These are phyloP conservation scores for Ilex paraguariensis DNA, from an alignment of 305 asterid genomes.

Conservation along the genomic window DNA sequence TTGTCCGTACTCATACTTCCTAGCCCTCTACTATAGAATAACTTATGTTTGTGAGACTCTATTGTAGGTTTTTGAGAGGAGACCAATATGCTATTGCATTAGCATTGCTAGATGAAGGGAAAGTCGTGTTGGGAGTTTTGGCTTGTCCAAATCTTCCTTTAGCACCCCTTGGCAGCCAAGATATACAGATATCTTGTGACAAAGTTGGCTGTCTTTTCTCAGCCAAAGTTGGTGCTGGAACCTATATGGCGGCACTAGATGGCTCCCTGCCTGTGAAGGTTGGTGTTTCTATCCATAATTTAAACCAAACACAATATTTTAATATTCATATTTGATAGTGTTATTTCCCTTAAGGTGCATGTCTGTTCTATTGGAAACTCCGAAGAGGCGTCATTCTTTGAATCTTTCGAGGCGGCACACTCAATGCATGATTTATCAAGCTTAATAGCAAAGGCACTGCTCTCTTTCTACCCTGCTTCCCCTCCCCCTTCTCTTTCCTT, in stretches of 20 bases:
- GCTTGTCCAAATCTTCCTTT: slow-evolving; percentile 97
- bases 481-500: background rate
- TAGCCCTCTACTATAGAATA: background rate
- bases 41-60: background rate
- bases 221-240: slow-evolving; percentile 75
- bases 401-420: slow-evolving; percentile 93
- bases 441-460: slow-evolving; percentile 63
- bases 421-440: slow-evolving; percentile 73
- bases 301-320: slow-evolving; percentile 3
- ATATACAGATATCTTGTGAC: slow-evolving; percentile 29
- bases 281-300: slow-evolving; percentile 12
- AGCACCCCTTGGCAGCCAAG: slow-evolving; percentile 42
- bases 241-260: slow-evolving; percentile 78
- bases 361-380: slow-evolving; percentile 65
- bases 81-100: slow-evolving; percentile 95
- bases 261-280: slow-evolving; percentile 68
- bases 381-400: slow-evolving; percentile 92
- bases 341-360: slow-evolving; percentile 52
- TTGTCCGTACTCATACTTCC: background rate
- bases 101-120: slow-evolving; percentile 88
- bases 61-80: slow-evolving; percentile 82
- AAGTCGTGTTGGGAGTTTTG: slow-evolving; percentile 86
- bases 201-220: slow-evolving; percentile 76
- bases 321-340: slow-evolving; percentile 7
- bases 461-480: background rate